phyloP scores from a whole-genome alignment of 148 eudicot genomes.

The Camellia sinensis region DNA sequence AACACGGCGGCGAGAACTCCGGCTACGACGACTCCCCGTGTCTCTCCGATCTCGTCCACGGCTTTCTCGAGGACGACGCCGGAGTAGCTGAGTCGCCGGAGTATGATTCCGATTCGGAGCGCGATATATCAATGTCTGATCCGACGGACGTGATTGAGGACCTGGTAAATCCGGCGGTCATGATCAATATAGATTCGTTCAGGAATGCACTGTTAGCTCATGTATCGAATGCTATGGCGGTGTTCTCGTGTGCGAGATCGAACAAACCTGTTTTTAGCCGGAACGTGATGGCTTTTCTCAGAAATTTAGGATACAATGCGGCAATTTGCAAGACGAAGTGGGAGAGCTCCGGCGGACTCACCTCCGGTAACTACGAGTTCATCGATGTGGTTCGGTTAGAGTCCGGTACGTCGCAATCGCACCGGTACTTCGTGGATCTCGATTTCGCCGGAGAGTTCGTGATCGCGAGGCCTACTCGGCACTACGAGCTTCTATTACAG shows the following conservation, averaged over 20 bases:
- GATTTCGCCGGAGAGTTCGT: slow-evolving; percentile 63
- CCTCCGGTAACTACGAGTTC: slow-evolving; percentile 68
- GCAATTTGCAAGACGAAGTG: slow-evolving; percentile 75
- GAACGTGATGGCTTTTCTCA: slow-evolving; percentile 64
- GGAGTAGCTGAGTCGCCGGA: slow-evolving; percentile 15
- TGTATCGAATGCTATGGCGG: slow-evolving; percentile 38
- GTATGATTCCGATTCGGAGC: slow-evolving; percentile 37
- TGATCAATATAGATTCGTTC: slow-evolving; percentile 37
- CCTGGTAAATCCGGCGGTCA: slow-evolving; percentile 21
- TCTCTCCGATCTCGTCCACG: slow-evolving; percentile 52
- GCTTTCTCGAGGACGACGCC: slow-evolving; percentile 39
- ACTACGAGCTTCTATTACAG: slow-evolving; percentile 27
- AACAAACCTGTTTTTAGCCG: slow-evolving; percentile 34
- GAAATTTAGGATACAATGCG: slow-evolving; percentile 64
- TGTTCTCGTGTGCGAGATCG: slow-evolving; percentile 28
- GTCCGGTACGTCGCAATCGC: background rate
- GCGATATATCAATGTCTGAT: slow-evolving; percentile 23
- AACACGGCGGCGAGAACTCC: slow-evolving; percentile 44
- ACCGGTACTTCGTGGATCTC: slow-evolving; percentile 60
- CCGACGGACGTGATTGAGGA: slow-evolving; percentile 20
- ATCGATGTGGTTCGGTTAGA: slow-evolving; percentile 51
- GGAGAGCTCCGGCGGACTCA: slow-evolving; percentile 52
- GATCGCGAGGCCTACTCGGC: slow-evolving; percentile 58
- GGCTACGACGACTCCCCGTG: slow-evolving; percentile 32
- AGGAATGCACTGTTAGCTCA: slow-evolving; percentile 31